Evolutionary conservation across 148 eudicot species (phyloP).

Genomic region (Oxyria digyna): DNA sequence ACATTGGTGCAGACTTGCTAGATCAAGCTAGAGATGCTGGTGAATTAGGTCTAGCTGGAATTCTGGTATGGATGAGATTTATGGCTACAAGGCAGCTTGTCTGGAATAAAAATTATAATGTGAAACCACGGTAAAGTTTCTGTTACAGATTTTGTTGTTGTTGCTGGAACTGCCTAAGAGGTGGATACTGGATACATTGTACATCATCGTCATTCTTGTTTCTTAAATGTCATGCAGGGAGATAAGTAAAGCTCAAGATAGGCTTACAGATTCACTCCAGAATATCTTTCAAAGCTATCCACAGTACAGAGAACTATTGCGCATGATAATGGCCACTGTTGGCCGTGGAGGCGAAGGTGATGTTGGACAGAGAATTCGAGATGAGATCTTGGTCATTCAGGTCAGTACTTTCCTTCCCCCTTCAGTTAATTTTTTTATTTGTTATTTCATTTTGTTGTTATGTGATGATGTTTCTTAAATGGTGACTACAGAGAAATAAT

Average conservation of each 20-base stretch:
- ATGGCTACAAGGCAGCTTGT: conserved; percentile 96
- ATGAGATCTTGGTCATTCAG: conserved; percentile 95
- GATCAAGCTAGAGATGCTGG: conserved; percentile 72
- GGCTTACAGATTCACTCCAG: conserved; percentile 84
- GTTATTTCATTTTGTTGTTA: background rate
- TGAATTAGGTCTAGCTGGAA: conserved; percentile 81
- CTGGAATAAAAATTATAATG: conserved; percentile 98
- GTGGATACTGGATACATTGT: background rate
- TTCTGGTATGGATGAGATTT: conserved; percentile 98
- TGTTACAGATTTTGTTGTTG: background rate
- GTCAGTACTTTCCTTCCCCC: conserved; percentile 15
- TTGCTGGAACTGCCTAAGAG: background rate
- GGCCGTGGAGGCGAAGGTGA: conserved; percentile 99
- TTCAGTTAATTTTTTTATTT: background rate
- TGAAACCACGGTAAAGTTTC: conserved; percentile 75
- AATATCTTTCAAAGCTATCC: conserved; percentile 48
- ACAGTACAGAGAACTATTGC: conserved; percentile 63
- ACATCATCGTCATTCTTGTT: background rate
- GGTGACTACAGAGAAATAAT: conserved; percentile 65
- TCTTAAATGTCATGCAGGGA: conserved; percentile 45
- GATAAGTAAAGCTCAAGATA: conserved; percentile 96
- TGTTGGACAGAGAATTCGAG: conserved; percentile 97
- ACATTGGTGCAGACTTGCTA: conserved; percentile 87
- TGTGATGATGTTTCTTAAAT: background rate
- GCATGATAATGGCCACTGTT: conserved; percentile 84